These are phyloP conservation scores for Plasmodium fragile DNA, from an alignment of 169 alveolate species.

Conservation along the genomic window DNA sequence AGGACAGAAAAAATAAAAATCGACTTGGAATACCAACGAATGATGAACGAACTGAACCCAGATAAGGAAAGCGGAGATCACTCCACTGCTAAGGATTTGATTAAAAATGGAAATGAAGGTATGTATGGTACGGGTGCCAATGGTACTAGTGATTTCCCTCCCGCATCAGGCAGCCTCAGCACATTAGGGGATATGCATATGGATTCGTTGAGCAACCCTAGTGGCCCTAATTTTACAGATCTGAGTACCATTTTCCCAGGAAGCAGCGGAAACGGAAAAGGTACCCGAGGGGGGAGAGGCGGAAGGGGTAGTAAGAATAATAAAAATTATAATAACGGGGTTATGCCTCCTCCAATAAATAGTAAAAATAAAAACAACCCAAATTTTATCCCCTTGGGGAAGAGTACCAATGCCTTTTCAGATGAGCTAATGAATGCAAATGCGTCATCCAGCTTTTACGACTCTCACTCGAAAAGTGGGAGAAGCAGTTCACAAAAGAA, in stretches of 20 bases:
- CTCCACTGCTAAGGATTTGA: neutral
- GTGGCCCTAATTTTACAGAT: neutral
- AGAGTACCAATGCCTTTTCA: slow-evolving; percentile 14
- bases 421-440: slow-evolving; percentile 6
- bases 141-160: neutral
- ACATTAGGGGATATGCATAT: neutral
- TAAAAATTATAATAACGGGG: slow-evolving; percentile 11
- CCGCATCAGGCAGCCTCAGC: neutral
- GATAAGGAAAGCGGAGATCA: slow-evolving; percentile 13
- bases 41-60: slow-evolving; percentile 58
- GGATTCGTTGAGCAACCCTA: neutral
- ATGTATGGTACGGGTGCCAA: neutral
- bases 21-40: slow-evolving; percentile 59
- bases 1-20: slow-evolving; percentile 34
- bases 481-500: neutral
- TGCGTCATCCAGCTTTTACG: slow-evolving; percentile 5
- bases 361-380: slow-evolving; percentile 55
- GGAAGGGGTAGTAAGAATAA: neutral
- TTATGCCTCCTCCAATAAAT: slow-evolving; percentile 40
- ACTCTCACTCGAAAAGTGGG: slow-evolving; percentile 5
- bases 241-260: neutral
- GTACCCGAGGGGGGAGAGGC: neutral
- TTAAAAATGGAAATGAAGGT: slow-evolving; percentile 9
- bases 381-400: slow-evolving; percentile 44
- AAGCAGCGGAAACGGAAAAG: neutral